Evolutionary conservation across 352 stramenopile species (phyloP), one percentile per base, ranked within the genome.

Genomic region (Pythium pyrilobum): DNA sequence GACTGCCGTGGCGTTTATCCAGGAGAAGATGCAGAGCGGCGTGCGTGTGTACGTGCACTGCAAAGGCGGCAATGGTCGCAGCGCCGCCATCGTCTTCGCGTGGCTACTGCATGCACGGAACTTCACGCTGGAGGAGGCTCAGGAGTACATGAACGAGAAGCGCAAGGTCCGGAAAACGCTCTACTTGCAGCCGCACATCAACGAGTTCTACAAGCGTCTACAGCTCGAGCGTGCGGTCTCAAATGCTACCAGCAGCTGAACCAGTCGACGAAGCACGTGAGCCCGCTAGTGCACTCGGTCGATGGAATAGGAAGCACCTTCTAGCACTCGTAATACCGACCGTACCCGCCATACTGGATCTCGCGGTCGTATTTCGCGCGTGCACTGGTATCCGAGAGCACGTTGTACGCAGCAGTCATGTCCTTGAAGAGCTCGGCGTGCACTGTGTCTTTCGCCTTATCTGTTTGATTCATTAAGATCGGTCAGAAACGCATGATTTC

Each of bases 31-130:
- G 37, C 60, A 79, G 23, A 66, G 69, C 47, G 92, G 92, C 21
- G 87, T 89, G 31, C 73, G 83, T 27, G 95, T 98, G n/a, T 98
- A 98, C 56, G 91, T 98, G 41, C 96, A 98, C 64, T 98, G 96
- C 77, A 97, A 97, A 70, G 89, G 90, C 31, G 96, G 96, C 31
- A 95, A 97, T 59, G 96, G 96, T n/a, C 81, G 96, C 44, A 97
- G 79, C 27, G 93, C 89, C 24, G 90, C 94, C 1, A 82, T 95
- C 45, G 91, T 85, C 1, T 95, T 96, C 57, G 96, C 87, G 43
- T 98, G 91, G 91, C 60, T 97, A 6, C 65, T 98, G 15, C 67
- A 79, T 11, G 62, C 66, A 27, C 83, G 82, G 50, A 72, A 72
- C 12, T 85, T 88, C 66, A 89, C 84, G 52, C 72, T 85, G 16